A percentile compares a stretch with the other conserved stretches of the same genome.
Evolutionary conservation across 78 protist species (phyloP).

Genomic region (Trichosphaerium sp.): DNA sequence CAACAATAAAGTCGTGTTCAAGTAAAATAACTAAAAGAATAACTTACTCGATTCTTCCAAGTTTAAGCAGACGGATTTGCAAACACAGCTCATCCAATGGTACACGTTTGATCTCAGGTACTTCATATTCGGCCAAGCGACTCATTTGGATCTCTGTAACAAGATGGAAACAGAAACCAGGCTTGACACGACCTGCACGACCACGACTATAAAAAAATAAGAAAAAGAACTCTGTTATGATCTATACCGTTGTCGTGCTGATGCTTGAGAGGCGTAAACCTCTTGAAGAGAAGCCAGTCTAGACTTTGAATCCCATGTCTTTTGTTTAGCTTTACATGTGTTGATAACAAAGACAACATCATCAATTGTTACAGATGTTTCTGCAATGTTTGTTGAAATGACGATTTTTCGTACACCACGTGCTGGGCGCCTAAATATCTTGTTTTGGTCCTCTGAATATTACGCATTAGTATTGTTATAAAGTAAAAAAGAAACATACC

Average conservation of each 20-base stretch:
- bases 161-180: slow-evolving; percentile 58
- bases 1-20: too few species aligned
- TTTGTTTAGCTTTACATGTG: slow-evolving; percentile 70
- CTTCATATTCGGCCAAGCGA: slow-evolving; percentile 17
- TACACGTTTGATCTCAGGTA: slow-evolving; percentile 69
- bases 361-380: slow-evolving; percentile 82
- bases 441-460: slow-evolving; percentile 39
- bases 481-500: too few species aligned
- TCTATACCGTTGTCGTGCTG: slow-evolving; percentile 66
- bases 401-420: slow-evolving; percentile 58
- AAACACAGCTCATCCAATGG: slow-evolving; percentile 72
- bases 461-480: too few species aligned
- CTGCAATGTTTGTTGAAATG: slow-evolving; percentile 81
- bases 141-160: slow-evolving; percentile 22
- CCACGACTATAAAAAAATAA: too few species aligned
- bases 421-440: slow-evolving; percentile 50
- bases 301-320: slow-evolving; percentile 32
- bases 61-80: slow-evolving; percentile 35
- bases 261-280: slow-evolving; percentile 42
- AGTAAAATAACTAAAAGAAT: too few species aligned
- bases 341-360: slow-evolving; percentile 76
- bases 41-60: slow-evolving; percentile 14
- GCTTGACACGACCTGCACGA: slow-evolving; percentile 79
- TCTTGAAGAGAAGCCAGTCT: slow-evolving; percentile 41
- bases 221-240: too few species aligned